A percentile compares a stretch with the other conserved stretches of the same genome.
phyloP scores from a whole-genome alignment of 495 filamentous ascomycete genomes.

The Neurospora intermedia region DNA sequence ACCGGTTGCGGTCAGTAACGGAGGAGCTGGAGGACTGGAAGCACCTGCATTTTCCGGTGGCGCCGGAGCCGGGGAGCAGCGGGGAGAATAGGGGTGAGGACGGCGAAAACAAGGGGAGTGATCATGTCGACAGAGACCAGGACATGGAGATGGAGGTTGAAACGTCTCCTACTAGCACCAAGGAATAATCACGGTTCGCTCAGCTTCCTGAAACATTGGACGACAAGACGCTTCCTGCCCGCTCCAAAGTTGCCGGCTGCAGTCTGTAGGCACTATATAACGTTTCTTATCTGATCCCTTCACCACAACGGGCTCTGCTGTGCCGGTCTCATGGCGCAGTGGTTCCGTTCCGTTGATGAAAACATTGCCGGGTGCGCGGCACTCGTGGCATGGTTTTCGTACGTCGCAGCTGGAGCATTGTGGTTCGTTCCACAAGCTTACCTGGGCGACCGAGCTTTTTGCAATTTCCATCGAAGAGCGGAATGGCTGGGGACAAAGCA shows the following conservation, averaged over 20 bases:
- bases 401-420: neutral
- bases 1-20: slow-evolving; percentile 77
- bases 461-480: neutral
- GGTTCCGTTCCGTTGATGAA: neutral
- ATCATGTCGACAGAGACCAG: neutral
- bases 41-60: slow-evolving; percentile 52
- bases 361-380: neutral
- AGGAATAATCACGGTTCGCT: neutral
- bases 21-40: slow-evolving; percentile 95
- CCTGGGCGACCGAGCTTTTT: neutral
- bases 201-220: neutral
- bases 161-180: neutral
- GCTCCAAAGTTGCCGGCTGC: neutral
- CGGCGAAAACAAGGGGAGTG: neutral
- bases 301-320: neutral
- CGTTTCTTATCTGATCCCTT: neutral
- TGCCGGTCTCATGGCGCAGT: neutral
- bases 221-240: neutral
- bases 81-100: neutral
- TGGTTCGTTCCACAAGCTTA: neutral
- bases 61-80: slow-evolving; percentile 14
- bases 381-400: neutral
- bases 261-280: neutral
- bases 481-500: neutral
- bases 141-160: neutral